Base-by-base conservation (phyloP, 2,329 filamentous ascomycete genomes). In the Xenosphaeropsis pyriputrescens region DNA sequence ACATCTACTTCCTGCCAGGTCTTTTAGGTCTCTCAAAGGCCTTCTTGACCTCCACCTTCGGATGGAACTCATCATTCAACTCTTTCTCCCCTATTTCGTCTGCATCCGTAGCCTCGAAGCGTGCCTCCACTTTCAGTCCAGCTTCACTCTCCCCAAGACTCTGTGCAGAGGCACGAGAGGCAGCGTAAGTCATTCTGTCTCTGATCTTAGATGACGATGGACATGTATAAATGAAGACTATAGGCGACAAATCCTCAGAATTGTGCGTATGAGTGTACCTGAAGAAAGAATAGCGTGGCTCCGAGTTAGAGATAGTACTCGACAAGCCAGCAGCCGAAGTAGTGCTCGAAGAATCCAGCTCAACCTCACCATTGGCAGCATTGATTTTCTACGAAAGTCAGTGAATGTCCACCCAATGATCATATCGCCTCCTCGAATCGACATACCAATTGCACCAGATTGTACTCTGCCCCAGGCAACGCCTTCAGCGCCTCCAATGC, bases 181-280 rank as follows among this genome's bases (percentile, higher is more conserved):
- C 62, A 26, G 84, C 82, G 55, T 91, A 91, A 52, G 91, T 59
- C 85, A 93, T 93, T 45, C 83, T 70, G 59, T 82, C 79, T 62
- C 85, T 88, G 62, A 91, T 82, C 37, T 71, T 64, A 59, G 77
- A 83, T 37, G 68, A 74, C 0, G 71, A 63, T 1, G 85, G 85
- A 56, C 82, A 86, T 5, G 83, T 89, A 61, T 86, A 89, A 54
- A 91, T 75, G 62, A 91, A 91, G 5, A 89, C 65, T 35, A 89
- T 63, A 2, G 77, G 73, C 39, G 64, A 68, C 22, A 26, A 3
- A 6, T 26, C 22, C 37, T 65, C 61, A 41, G 68, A 59, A 34
- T 53, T 45, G 16, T 72, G 73, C 22, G 63, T 59, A 51, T 79
- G 69, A 11, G 58, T 62, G 56, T 76, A 82, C 18, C 77, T 70